Evolutionary conservation across 148 eudicot species (phyloP), one percentile per base, ranked within the genome.

Genomic region (Dysphania ambrosioides): DNA sequence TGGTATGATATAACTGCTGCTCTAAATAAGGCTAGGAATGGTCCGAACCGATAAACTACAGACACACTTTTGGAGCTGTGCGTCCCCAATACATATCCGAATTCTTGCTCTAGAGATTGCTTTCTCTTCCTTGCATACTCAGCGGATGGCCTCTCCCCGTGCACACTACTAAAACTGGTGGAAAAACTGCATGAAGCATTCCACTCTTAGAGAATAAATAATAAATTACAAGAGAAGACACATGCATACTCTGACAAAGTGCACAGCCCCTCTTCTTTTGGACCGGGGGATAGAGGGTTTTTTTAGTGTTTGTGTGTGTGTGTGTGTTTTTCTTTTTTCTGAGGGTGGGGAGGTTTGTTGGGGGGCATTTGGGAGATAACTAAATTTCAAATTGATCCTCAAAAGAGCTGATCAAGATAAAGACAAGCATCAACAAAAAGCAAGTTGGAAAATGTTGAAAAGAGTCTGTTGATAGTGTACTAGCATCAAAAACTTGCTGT

Each of bases 71-170:
- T 88, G 60, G 96, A 85, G 76, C 92, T 87, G 79, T 88, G 76
- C 58, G 86, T 80, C 75, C 92, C 97, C 70, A 94, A 83, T 31
- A 80, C 85, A 70, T 85, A 88, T 70, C 97, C 98, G 74, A 94
- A 94, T 81, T 92, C 88, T 69, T 81, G 86, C 83, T 94, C 98
- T 24, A 94, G 79, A 34, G 97, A 92, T 78, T 92, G 87, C 81
- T 90, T 94, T 84, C 98, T 90, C 82, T 83, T 82, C 77, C 79
- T 88, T 64, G 98, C 98, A 85, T 94, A 94, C 77, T 92, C 97
- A 27, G 93, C 89, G 13, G 98, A 86, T 42, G 97, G 96, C 69
- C 88, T 82, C 82, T 84, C 98, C 36, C 98, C 98, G 77, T 94
- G 98, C 76, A 94, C 89, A 73, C 97, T 94, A 55, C 91, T 85